Evolutionary conservation across 441 rosid genomes (phyloP).

Genomic region (Populus hybrid): DNA sequence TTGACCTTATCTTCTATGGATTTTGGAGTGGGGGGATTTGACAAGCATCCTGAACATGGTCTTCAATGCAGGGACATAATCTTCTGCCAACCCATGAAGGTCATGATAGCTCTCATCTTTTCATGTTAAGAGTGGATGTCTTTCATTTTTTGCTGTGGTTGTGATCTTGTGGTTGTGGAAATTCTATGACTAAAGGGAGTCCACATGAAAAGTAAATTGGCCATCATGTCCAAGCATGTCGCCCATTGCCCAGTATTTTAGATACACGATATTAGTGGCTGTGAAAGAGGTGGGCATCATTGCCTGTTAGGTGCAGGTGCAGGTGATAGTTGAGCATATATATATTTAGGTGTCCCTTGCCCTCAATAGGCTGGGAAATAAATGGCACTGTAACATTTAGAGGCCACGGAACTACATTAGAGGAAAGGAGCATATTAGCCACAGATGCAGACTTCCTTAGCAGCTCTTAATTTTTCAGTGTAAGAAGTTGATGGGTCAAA

Average conservation of each 20-base stretch:
- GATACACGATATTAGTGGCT: constrained; percentile 20
- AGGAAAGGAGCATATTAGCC: constrained; percentile 18
- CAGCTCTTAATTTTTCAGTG: constrained; percentile 60
- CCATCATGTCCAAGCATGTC: constrained; percentile 27
- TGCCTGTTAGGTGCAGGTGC: constrained; percentile 35
- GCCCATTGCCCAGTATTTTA: constrained; percentile 16
- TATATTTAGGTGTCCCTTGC: constrained; percentile 13
- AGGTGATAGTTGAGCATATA: constrained; percentile 18
- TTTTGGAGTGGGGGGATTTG: background rate
- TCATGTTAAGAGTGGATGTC: constrained; percentile 24
- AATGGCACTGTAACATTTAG: constrained; percentile 22
- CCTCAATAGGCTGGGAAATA: constrained; percentile 27
- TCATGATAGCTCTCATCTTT: constrained; percentile 34
- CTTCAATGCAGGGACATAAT: constrained; percentile 29
- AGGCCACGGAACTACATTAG: constrained; percentile 11
- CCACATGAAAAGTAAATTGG: constrained; percentile 23
- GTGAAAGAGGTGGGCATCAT: constrained; percentile 32
- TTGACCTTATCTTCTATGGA: background rate
- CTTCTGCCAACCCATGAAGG: constrained; percentile 24
- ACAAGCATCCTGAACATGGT: constrained; percentile 13
- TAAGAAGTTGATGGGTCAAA: constrained; percentile 73
- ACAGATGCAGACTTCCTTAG: constrained; percentile 27
- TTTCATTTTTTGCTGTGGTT: background rate
- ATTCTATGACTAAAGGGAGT: constrained; percentile 12
- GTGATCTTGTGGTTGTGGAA: constrained; percentile 7